These are phyloP conservation scores for Backusella morwellensis DNA, from an alignment of 192 early-diverging fungal species.

Conservation along the genomic window DNA sequence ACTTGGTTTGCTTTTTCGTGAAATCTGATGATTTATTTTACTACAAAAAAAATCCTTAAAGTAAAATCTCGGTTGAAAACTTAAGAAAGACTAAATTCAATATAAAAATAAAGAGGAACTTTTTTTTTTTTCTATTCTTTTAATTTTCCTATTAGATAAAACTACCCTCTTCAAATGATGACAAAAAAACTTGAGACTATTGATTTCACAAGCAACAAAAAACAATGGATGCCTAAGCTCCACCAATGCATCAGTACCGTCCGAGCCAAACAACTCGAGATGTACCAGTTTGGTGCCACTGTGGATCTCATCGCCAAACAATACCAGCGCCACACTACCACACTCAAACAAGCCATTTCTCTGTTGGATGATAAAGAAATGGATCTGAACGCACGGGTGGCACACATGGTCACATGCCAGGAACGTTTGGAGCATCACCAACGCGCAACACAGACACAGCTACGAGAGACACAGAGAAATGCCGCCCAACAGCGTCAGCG, in stretches of 20 bases:
- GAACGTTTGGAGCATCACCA: background rate
- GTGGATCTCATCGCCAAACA: background rate
- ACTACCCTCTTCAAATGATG: background rate
- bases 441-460: background rate
- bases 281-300: background rate
- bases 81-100: background rate
- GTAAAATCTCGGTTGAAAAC: conserved; percentile 6
- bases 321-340: background rate
- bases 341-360: background rate
- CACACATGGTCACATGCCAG: background rate
- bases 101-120: background rate
- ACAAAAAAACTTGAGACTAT: background rate
- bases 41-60: background rate
- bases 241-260: background rate
- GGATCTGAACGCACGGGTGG: background rate
- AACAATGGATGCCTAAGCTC: background rate
- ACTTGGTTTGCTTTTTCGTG: background rate
- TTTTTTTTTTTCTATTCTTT: background rate
- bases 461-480: background rate
- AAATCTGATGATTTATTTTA: background rate
- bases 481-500: background rate
- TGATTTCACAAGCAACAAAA: background rate
- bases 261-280: background rate
- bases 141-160: background rate
- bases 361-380: background rate